Evolutionary conservation across 345 rosid species (phyloP).

Genomic region (Cardamine occulta): DNA sequence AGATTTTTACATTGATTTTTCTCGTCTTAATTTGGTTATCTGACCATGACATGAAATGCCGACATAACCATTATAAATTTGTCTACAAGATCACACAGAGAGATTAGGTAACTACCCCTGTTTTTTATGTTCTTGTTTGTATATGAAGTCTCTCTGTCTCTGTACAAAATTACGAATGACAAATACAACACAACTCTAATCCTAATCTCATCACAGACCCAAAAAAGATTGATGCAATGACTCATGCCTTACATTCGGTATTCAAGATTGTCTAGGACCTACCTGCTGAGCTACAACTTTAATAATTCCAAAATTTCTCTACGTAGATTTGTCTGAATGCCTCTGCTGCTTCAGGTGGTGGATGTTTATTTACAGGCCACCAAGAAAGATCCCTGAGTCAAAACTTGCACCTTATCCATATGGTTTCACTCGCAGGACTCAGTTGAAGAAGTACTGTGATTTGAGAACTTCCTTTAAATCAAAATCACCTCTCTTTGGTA

Average conservation of each 20-base stretch:
- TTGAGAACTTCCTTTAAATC: conserved; percentile 74
- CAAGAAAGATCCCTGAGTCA: conserved; percentile 16
- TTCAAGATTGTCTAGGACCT: conserved; percentile 21
- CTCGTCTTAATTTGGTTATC: too few relatives aligned
- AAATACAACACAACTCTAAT: conserved; percentile 33
- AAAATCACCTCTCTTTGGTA: conserved; percentile 84
- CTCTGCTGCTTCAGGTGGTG: conserved; percentile 36
- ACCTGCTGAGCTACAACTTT: conserved; percentile 15
- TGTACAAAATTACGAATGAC: conserved; percentile 32
- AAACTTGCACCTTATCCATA: conserved; percentile 1
- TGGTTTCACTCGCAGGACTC: conserved; percentile 39
- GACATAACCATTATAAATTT: neutral
- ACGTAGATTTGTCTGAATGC: conserved; percentile 6
- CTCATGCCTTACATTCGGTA: conserved; percentile 18
- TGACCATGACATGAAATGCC: too few relatives aligned
- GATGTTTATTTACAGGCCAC: conserved; percentile 45
- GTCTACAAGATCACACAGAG: conserved; percentile 32
- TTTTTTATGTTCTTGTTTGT: conserved; percentile 27
- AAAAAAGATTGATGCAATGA: conserved; percentile 3
- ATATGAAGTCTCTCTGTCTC: conserved; percentile 19
- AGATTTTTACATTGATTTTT: too few relatives aligned
- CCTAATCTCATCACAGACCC: conserved; percentile 15
- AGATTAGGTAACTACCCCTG: conserved; percentile 1
- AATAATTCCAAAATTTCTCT: neutral
- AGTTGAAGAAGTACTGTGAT: conserved; percentile 93